Base-by-base conservation (phyloP, 345 rosid genomes). In the Salix udensis region DNA sequence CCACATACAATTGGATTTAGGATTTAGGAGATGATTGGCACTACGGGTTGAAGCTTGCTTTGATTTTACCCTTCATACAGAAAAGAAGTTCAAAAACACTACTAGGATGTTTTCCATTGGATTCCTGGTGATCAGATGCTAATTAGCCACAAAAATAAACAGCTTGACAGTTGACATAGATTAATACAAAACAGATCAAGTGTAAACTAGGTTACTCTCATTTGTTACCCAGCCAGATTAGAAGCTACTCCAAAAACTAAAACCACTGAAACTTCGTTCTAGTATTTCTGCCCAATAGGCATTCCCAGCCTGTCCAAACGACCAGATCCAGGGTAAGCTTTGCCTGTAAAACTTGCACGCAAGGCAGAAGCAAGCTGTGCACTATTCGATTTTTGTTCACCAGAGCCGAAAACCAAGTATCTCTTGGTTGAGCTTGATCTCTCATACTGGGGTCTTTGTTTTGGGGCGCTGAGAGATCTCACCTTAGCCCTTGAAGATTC, bases 291-390 rank as follows among this genome's bases (percentile, higher is more conserved):
- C 9, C 86, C 88, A 40, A 91, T 40, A 0, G 97, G 97, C 98
- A 94, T 89, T 50, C 98, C 99, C 0, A 91, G 87, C 74, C 84
- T 88, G 88, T 96, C 97, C 85, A 96, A 80, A 46, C 92, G 93
- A 68, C 99, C 99, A 0, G 97, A 96, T 42, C 99, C 99, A 0
- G 97, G 98, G 74, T 96, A 96, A 11, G 93, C 98, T 78, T 89
- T 96, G 80, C 79, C 88, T 16, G 88, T 71, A 44, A 89, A 92
- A 76, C 74, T 92, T 12, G 91, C 79, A 26, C 88, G 90, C 83
- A 89, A 53, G 16, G 84, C 83, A 64, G 91, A 83, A 39, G 83
- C 85, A 70, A 82, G 89, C 71, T 84, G 94, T 1, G 85, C 74
- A 23, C 72, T 71, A 55, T 68, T 78, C 15, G 93, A 84, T 79